Percentiles rank a stretch among this genome's conserved stretches.
Evolutionary conservation across 352 stramenopile species (phyloP).

Genomic region (Pythium phragmiticola): DNA sequence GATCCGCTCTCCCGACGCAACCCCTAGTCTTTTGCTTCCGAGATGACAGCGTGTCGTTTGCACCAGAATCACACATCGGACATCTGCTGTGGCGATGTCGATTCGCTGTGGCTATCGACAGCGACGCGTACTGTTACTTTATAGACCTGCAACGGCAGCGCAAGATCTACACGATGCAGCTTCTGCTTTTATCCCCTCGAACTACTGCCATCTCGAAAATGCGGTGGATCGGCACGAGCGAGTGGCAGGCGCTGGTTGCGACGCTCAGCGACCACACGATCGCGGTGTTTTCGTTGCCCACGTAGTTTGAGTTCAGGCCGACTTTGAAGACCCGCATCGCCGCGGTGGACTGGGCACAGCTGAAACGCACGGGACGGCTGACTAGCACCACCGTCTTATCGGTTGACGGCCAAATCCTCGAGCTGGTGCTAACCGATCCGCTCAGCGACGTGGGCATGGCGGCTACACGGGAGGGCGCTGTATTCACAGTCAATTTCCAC

Average conservation of each 20-base stretch:
- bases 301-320: slow-evolving; percentile 24
- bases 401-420: slow-evolving; percentile 20
- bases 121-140: slow-evolving; percentile 21
- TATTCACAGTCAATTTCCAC: slow-evolving; percentile 36
- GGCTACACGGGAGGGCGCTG: slow-evolving; percentile 30
- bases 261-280: slow-evolving; percentile 26
- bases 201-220: slow-evolving; percentile 5
- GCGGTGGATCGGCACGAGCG: slow-evolving; percentile 24
- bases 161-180: slow-evolving; percentile 20
- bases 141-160: slow-evolving; percentile 21
- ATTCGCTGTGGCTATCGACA: slow-evolving; percentile 20
- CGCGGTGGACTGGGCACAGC: slow-evolving; percentile 32
- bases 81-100: background rate
- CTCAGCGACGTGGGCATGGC: slow-evolving; percentile 37
- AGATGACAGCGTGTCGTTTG: slow-evolving; percentile 5
- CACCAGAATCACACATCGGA: background rate
- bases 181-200: slow-evolving; percentile 9
- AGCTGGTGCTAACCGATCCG: slow-evolving; percentile 44
- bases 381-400: slow-evolving; percentile 31
- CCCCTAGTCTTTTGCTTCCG: slow-evolving; percentile 11
- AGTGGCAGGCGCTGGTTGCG: slow-evolving; percentile 26
- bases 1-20: background rate
- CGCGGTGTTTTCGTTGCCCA: slow-evolving; percentile 46
- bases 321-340: slow-evolving; percentile 28
- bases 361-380: slow-evolving; percentile 39